phyloP scores from a whole-genome alignment of 257 asterid species.

The Solanum etuberosum region DNA sequence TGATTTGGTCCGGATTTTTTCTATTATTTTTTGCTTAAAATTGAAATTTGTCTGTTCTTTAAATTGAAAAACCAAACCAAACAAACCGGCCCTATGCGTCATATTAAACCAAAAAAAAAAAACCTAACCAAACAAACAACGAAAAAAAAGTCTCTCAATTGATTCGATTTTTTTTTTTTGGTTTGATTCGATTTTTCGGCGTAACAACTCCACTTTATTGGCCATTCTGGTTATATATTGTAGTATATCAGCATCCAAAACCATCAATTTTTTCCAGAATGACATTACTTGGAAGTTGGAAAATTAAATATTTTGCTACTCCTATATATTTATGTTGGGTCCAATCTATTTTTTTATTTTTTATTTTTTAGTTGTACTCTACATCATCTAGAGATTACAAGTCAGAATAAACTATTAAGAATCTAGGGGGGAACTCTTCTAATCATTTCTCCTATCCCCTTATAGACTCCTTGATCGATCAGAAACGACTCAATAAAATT shows the following conservation, averaged over 20 bases:
- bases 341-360: not conserved
- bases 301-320: not conserved
- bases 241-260: not conserved
- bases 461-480: not conserved
- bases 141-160: not conserved
- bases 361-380: not conserved
- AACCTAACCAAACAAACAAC: not conserved
- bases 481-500: not conserved
- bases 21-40: not conserved
- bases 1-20: not conserved
- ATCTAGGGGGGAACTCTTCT: not conserved
- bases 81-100: not conserved
- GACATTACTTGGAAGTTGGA: not conserved
- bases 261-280: not conserved
- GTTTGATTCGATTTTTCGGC: not conserved
- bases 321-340: not conserved
- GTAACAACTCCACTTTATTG: not conserved
- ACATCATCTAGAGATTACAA: not conserved
- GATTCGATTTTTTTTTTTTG: too few species aligned
- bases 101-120: not conserved
- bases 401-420: not conserved
- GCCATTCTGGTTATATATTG: not conserved
- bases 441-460: not conserved
- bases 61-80: not conserved
- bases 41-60: not conserved